Percentiles rank a stretch among this genome's conserved stretches.
These are phyloP conservation scores for Rhododendron griersonianum DNA, from an alignment of 148 eudicot genomes.

Conservation along the genomic window DNA sequence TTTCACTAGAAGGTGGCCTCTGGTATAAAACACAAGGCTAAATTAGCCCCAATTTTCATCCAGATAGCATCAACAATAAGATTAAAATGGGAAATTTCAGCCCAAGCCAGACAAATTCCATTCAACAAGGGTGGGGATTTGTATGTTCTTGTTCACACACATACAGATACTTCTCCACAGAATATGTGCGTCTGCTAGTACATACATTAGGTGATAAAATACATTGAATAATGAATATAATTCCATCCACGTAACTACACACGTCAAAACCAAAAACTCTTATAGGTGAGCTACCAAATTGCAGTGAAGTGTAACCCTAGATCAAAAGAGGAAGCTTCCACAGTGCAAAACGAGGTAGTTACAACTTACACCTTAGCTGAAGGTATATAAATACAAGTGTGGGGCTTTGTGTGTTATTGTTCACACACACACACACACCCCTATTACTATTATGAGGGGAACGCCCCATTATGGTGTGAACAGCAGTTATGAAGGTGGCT, in stretches of 20 bases:
- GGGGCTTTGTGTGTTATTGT: neutral
- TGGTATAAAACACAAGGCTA: slow-evolving; percentile 14
- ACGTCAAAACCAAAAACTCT: neutral
- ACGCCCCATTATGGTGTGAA: neutral
- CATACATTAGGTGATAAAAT: neutral
- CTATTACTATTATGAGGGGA: neutral
- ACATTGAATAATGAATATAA: neutral
- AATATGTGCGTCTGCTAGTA: neutral
- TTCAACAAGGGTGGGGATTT: neutral
- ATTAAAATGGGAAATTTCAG: neutral
- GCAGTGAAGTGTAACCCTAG: neutral
- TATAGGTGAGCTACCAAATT: neutral
- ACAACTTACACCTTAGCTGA: neutral
- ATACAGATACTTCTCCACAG: neutral
- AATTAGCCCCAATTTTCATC: neutral
- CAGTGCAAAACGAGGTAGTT: neutral
- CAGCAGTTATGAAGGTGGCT: neutral
- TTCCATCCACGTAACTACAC: neutral
- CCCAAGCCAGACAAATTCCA: neutral
- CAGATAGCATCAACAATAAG: neutral
- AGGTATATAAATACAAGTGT: neutral
- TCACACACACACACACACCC: neutral
- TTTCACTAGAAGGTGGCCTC: slow-evolving; percentile 75
- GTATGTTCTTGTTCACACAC: neutral
- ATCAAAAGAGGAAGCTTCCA: neutral